phyloP scores from a whole-genome alignment of 2,329 filamentous ascomycete genomes.

The Botrytis galanthina region DNA sequence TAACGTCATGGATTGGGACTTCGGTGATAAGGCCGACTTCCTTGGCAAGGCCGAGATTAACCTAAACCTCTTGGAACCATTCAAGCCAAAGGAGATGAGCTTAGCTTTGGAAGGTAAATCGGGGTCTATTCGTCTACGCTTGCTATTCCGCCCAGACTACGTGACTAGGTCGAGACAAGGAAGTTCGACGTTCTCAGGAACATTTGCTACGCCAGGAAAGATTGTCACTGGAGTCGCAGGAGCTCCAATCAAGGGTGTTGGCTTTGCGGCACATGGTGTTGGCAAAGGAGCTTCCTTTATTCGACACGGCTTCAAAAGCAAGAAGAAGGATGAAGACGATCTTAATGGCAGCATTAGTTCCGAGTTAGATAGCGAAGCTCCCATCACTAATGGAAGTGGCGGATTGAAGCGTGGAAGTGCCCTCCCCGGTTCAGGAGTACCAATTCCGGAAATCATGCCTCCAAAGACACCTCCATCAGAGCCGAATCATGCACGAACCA shows the following conservation, averaged over 20 bases:
- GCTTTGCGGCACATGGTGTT: constrained; percentile 65
- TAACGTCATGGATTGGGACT: constrained; percentile 93
- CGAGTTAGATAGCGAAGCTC: constrained; percentile 44
- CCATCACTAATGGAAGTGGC: constrained; percentile 38
- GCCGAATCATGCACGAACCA: constrained; percentile 45
- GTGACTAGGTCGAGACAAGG: constrained; percentile 83
- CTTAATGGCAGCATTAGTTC: constrained; percentile 23
- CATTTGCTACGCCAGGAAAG: constrained; percentile 81
- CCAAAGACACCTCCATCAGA: constrained; percentile 35
- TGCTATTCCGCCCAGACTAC: constrained; percentile 92
- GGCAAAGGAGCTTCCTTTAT: constrained; percentile 90
- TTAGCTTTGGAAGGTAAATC: constrained; percentile 85
- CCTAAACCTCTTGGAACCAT: constrained; percentile 78
- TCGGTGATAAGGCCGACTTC: constrained; percentile 90
- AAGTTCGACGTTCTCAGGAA: constrained; percentile 88
- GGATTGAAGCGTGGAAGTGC: constrained; percentile 28
- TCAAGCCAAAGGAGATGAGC: constrained; percentile 72
- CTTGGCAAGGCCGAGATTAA: constrained; percentile 76
- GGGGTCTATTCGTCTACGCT: constrained; percentile 74
- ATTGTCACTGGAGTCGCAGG: constrained; percentile 80
- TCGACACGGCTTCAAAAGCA: constrained; percentile 75
- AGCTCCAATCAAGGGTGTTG: constrained; percentile 89
- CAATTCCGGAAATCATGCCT: constrained; percentile 20
- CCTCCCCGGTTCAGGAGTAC: constrained; percentile 15
- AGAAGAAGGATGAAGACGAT: constrained; percentile 54